Evolutionary conservation across 2,329 filamentous ascomycete species (phyloP).

Genomic region (Botrytis paeoniae): DNA sequence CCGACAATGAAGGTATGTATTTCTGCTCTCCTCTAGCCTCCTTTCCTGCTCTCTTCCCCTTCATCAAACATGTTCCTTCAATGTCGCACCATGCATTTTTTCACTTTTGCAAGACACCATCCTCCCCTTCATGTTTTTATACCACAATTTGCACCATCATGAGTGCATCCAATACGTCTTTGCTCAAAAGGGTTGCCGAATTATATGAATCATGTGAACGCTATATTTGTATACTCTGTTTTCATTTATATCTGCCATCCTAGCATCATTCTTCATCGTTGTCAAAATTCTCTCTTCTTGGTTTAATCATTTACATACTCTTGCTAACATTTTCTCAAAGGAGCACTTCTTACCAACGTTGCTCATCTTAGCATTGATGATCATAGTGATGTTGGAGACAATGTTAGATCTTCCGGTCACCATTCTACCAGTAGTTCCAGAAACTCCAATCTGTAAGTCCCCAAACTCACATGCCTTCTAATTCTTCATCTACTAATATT

Average conservation of each 20-base stretch:
- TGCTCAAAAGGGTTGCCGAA: neutral
- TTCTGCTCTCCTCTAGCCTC: neutral
- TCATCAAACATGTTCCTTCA: neutral
- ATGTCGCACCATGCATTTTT: neutral
- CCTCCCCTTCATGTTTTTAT: neutral
- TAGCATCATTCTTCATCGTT: too few relatives aligned
- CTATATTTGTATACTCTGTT: neutral
- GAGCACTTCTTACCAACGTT: conserved; percentile 20
- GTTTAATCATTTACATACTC: neutral
- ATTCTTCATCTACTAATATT: conserved; percentile 10
- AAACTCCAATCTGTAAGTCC: conserved; percentile 27
- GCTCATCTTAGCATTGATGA: conserved; percentile 22
- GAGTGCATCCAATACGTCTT: neutral
- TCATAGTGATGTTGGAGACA: conserved; percentile 24
- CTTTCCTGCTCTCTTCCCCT: neutral
- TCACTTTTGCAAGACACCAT: neutral
- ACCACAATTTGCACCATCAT: neutral
- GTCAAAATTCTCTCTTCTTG: neutral
- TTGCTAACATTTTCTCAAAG: conserved; percentile 19
- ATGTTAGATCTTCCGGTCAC: conserved; percentile 19
- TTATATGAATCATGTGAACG: neutral
- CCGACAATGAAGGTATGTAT: conserved; percentile 27
- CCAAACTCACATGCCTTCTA: neutral
- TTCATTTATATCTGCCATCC: neutral
- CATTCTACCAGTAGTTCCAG: conserved; percentile 24